phyloP scores from a whole-genome alignment of 108 stramenopile species.

The Seminavis robusta region DNA sequence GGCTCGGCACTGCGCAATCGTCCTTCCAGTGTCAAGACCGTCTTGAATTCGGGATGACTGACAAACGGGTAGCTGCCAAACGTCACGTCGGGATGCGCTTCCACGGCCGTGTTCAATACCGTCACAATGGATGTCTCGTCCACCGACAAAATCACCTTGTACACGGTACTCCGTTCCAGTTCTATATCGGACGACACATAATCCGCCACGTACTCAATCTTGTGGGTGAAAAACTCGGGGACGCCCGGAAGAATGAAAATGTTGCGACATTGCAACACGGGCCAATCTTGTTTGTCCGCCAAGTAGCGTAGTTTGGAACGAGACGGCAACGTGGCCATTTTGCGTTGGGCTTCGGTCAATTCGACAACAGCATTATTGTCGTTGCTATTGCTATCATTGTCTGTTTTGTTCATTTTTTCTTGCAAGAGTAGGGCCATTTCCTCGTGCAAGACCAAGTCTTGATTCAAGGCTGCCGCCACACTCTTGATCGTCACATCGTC shows the following conservation, averaged over 20 bases:
- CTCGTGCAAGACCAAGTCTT: slow-evolving; percentile 62
- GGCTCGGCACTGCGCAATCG: slow-evolving; percentile 7
- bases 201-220: slow-evolving; percentile 73
- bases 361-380: slow-evolving; percentile 24
- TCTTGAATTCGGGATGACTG: slow-evolving; percentile 72
- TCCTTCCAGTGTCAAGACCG: slow-evolving; percentile 81
- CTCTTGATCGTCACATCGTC: slow-evolving; percentile 96
- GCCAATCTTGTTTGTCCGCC: slow-evolving; percentile 63
- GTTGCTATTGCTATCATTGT: slow-evolving; percentile 4
- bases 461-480: slow-evolving; percentile 72
- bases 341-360: slow-evolving; percentile 75
- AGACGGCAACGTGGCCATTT: slow-evolving; percentile 81
- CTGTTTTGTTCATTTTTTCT: slow-evolving; percentile 28
- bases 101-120: slow-evolving; percentile 62
- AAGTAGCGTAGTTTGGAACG: slow-evolving; percentile 65
- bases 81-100: slow-evolving; percentile 58
- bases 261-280: slow-evolving; percentile 83
- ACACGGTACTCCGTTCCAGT: slow-evolving; percentile 53
- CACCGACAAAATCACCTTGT: slow-evolving; percentile 57
- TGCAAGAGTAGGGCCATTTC: slow-evolving; percentile 87
- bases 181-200: slow-evolving; percentile 46
- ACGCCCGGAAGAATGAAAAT: slow-evolving; percentile 95
- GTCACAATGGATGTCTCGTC: slow-evolving; percentile 73
- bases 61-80: slow-evolving; percentile 86
- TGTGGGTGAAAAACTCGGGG: slow-evolving; percentile 83